A percentile compares a stretch with the other conserved stretches of the same genome.
phyloP scores from a whole-genome alignment of 116 monocot species.

The Thalassia testudinum region DNA sequence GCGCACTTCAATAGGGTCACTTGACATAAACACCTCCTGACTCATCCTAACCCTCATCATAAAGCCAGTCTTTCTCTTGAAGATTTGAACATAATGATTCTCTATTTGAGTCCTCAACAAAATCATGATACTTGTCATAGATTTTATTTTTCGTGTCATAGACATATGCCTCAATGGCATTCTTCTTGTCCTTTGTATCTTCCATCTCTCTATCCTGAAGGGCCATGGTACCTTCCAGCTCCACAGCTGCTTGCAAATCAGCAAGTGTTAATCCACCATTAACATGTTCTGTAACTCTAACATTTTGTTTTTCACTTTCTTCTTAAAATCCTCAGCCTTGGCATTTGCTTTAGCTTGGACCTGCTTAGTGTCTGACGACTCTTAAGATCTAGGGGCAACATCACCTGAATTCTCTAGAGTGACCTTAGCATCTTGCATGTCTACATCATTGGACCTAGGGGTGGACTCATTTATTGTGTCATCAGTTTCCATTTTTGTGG shows the following conservation, averaged over 20 bases:
- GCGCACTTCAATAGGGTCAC: conserved; percentile 69
- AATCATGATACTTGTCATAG: conserved; percentile 63
- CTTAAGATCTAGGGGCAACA: too few species aligned
- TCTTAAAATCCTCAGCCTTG: too few species aligned
- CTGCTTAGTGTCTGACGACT: too few species aligned
- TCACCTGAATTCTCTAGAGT: too few species aligned
- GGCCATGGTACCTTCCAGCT: conserved; percentile 84
- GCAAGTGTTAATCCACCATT: conserved; percentile 37
- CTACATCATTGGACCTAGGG: too few species aligned
- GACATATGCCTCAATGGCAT: conserved; percentile 90
- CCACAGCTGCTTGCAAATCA: conserved; percentile 60
- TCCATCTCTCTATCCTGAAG: conserved; percentile 88
- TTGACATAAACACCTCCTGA: conserved; percentile 75
- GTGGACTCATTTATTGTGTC: too few species aligned
- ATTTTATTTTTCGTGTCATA: conserved; percentile 94
- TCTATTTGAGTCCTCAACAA: conserved; percentile 29
- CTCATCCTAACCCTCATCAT: conserved; percentile 88
- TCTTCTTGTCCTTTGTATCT: conserved; percentile 89
- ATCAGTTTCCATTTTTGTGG: too few species aligned
- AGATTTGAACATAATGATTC: conserved; percentile 49
- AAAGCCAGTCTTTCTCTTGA: conserved; percentile 91
- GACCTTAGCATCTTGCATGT: too few species aligned
- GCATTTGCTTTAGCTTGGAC: too few species aligned
- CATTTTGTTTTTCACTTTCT: too few species aligned
- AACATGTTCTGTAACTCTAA: conserved; percentile 22